Percentiles rank a stretch among this genome's conserved stretches.
Conservation (phyloP, 768 basidiomycete genomes). For the Tricholoma sp. region DNA sequence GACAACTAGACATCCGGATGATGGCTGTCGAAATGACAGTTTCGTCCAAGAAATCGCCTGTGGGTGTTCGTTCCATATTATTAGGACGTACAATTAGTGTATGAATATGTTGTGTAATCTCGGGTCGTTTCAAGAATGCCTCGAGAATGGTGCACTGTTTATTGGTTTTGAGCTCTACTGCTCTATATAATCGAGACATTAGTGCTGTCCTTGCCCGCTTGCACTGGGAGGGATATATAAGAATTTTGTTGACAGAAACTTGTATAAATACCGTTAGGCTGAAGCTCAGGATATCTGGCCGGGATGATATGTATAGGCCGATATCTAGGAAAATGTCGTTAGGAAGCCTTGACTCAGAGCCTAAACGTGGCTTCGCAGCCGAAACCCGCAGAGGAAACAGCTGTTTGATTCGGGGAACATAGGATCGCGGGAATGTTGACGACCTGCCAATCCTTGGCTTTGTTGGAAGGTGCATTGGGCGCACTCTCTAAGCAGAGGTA, state of each 20-base stretch:
- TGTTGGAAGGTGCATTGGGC: slow-evolving; percentile 7
- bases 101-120: slow-evolving; percentile 24
- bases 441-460: slow-evolving; percentile 8
- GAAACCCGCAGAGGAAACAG: slow-evolving; percentile 11
- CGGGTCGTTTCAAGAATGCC: slow-evolving; percentile 44
- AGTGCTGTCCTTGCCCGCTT: slow-evolving; percentile 22
- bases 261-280: slow-evolving; percentile 21
- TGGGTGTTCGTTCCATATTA: slow-evolving; percentile 27
- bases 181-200: slow-evolving; percentile 25
- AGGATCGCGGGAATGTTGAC: slow-evolving; percentile 9
- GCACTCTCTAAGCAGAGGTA: not conserved
- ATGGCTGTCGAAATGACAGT: slow-evolving; percentile 23
- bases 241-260: not conserved
- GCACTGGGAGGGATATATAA: slow-evolving; percentile 18
- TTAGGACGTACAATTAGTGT: slow-evolving; percentile 28
- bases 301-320: slow-evolving; percentile 17
- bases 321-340: slow-evolving; percentile 21
- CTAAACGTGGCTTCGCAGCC: not conserved
- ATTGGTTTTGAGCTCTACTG: slow-evolving; percentile 32
- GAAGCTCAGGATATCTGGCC: slow-evolving; percentile 25
- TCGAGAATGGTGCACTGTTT: slow-evolving; percentile 28
- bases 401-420: slow-evolving; percentile 19
- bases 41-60: slow-evolving; percentile 30
- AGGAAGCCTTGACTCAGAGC: slow-evolving; percentile 11
- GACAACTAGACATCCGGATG: slow-evolving; percentile 18